A percentile compares a stretch with the other conserved stretches of the same genome.
Conservation (phyloP, 148 eudicot genomes). For the Rhododendron griersonianum region DNA sequence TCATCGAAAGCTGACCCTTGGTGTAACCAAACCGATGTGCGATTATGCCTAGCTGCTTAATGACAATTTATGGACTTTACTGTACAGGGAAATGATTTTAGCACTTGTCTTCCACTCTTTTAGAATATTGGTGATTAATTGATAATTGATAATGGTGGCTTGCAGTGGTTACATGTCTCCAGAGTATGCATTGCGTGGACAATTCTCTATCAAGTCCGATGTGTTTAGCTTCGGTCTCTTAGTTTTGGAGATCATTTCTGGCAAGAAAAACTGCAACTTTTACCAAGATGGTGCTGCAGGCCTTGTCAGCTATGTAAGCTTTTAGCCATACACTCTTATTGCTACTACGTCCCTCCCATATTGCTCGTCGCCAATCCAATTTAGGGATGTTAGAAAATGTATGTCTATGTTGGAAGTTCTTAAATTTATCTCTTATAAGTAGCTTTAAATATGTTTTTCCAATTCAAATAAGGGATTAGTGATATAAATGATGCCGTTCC, state of each 20-base stretch:
- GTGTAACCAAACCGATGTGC: neutral
- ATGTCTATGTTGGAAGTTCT: neutral
- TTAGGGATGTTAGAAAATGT: neutral
- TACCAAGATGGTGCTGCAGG: neutral
- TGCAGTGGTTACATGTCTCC: slow-evolving; percentile 32
- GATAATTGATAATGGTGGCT: neutral
- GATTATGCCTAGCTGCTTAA: neutral
- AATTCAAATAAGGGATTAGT: neutral
- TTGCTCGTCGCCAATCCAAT: neutral
- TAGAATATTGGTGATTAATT: neutral
- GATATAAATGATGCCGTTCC: neutral
- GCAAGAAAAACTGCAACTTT: neutral
- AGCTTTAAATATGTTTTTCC: neutral
- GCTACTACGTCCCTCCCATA: neutral
- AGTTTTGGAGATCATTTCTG: neutral
- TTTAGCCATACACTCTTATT: neutral
- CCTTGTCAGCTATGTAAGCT: neutral
- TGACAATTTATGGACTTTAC: neutral
- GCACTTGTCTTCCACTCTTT: too few species aligned
- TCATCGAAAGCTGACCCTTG: neutral
- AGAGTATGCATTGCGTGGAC: slow-evolving; percentile 27
- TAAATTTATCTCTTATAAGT: neutral
- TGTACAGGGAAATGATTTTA: neutral
- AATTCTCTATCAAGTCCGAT: neutral
- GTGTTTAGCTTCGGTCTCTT: neutral